Conservation (phyloP, 1,139 yeast genomes). For the Scheffersomyces titani region DNA sequence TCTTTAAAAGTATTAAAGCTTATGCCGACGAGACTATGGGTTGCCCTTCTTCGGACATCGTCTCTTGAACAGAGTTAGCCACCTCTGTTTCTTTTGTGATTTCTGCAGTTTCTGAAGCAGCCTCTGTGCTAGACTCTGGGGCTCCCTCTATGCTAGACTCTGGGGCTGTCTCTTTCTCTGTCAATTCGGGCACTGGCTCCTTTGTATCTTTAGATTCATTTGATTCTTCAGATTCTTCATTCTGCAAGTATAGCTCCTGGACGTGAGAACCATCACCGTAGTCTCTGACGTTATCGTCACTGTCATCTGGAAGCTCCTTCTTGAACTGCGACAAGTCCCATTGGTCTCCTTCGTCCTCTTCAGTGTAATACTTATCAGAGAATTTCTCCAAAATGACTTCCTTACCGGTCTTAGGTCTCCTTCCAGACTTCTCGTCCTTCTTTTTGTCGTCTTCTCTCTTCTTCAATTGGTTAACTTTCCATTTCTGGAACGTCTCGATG, state of each 20-base stretch:
- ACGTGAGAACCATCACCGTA: constrained; percentile 53
- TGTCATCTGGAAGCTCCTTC: constrained; percentile 43
- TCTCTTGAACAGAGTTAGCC: background rate
- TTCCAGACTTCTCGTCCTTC: constrained; percentile 49
- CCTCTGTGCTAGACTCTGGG: background rate
- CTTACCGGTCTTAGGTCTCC: constrained; percentile 67
- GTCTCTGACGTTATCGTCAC: constrained; percentile 48
- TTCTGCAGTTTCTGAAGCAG: background rate
- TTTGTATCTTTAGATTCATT: background rate
- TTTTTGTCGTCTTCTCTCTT: constrained; percentile 63
- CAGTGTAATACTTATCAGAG: constrained; percentile 60
- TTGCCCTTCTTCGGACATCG: background rate
- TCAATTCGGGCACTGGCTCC: background rate
- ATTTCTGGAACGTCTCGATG: constrained; percentile 72
- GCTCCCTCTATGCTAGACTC: background rate
- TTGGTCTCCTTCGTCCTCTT: constrained; percentile 57
- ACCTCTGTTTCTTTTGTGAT: background rate
- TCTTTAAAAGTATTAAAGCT: background rate
- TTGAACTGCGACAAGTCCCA: constrained; percentile 73
- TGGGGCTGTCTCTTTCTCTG: background rate
- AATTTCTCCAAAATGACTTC: constrained; percentile 78
- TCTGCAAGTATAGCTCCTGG: constrained; percentile 19
- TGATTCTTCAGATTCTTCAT: background rate
- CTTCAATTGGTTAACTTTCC: constrained; percentile 74
- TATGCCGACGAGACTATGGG: background rate